phyloP scores from a whole-genome alignment of 495 filamentous ascomycete genomes.

The Trichoderma parareesei region DNA sequence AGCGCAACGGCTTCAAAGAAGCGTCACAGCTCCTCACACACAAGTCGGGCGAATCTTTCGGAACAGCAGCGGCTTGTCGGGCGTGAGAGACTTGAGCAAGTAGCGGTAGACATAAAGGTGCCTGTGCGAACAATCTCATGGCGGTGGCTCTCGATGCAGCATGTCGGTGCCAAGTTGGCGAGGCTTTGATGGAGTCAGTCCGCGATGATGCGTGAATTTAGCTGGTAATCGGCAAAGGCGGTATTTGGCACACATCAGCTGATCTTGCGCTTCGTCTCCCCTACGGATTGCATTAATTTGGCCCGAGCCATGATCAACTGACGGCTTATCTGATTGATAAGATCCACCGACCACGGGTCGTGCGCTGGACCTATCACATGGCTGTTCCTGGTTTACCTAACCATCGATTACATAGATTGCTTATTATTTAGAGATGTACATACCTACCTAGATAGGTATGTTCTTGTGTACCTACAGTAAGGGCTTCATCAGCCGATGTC shows the following conservation, averaged over 20 bases:
- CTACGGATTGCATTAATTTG: neutral
- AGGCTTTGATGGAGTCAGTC: neutral
- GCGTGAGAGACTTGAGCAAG: neutral
- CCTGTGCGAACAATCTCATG: neutral
- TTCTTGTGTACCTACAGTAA: too few species aligned
- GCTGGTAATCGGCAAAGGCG: neutral
- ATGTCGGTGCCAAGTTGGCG: neutral
- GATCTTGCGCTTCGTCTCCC: neutral
- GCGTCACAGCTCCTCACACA: neutral
- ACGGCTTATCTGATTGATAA: constrained; percentile 9
- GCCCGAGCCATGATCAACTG: neutral
- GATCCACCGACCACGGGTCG: neutral
- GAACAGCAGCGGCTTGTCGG: neutral
- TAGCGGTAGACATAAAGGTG: neutral
- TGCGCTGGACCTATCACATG: neutral
- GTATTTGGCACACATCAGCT: neutral
- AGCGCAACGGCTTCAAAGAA: neutral
- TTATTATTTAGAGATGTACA: too few species aligned
- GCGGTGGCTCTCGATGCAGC: neutral
- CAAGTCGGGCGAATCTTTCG: neutral
- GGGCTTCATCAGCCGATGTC: too few species aligned
- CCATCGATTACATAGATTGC: too few species aligned
- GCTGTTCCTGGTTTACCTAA: too few species aligned
- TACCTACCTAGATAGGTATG: too few species aligned
- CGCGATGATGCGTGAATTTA: neutral